These are phyloP conservation scores for Cymodocea nodosa DNA, from an alignment of 116 monocot genomes.

Conservation along the genomic window DNA sequence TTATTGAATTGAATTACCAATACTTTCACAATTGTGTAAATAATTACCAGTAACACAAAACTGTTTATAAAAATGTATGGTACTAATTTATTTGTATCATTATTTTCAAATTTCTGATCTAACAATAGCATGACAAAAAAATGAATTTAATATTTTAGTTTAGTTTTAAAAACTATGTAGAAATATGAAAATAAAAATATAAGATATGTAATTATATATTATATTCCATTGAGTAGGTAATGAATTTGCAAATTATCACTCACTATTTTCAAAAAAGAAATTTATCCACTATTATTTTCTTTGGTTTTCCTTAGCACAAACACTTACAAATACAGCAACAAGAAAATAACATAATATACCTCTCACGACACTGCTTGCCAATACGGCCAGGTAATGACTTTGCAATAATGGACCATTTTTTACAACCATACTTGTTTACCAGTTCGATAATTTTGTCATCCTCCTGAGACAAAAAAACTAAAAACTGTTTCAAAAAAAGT, in stretches of 20 bases:
- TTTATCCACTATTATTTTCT: no score
- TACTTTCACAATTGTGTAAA: no score
- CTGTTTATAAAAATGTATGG: no score
- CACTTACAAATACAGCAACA: neutral
- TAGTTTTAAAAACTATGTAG: neutral
- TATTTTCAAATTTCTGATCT: no score
- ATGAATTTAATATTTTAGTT: no score
- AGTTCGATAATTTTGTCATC: constrained; percentile 25
- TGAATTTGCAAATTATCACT: no score
- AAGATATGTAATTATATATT: neutral
- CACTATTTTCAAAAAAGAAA: no score
- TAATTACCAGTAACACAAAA: no score
- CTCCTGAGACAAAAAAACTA: constrained; percentile 18
- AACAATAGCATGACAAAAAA: no score
- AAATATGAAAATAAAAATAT: neutral
- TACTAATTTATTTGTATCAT: no score
- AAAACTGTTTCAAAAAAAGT: neutral
- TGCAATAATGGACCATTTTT: constrained; percentile 40
- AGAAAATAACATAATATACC: constrained; percentile 11
- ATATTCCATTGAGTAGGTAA: no score
- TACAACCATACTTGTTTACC: constrained; percentile 28
- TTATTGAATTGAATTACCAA: no score
- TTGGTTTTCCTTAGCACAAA: neutral
- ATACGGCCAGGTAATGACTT: constrained; percentile 31
- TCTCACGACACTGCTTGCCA: constrained; percentile 52